Conservation (phyloP, 1,284 basidiomycete genomes). For the Ustilago lituana region DNA sequence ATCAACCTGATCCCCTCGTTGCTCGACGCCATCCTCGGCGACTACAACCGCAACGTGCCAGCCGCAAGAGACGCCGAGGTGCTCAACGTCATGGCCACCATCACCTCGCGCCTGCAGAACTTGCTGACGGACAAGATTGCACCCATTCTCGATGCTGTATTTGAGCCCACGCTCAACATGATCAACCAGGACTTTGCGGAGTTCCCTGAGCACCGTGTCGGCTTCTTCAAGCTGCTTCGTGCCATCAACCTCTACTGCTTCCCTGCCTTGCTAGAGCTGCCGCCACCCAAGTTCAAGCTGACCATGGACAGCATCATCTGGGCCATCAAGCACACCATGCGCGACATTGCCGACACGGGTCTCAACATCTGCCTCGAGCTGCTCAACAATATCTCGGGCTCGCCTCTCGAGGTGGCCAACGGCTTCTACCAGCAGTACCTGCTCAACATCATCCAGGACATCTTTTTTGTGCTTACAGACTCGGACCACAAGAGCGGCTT, state of each 20-base stretch:
- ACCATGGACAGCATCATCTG: constrained; percentile 99
- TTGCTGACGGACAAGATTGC: constrained; percentile 90
- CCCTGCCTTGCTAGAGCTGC: constrained; percentile 89
- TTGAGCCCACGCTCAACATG: constrained; percentile 97
- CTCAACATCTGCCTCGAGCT: constrained; percentile 85
- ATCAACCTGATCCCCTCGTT: constrained; percentile 91
- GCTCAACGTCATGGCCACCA: constrained; percentile 97
- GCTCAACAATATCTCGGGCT: constrained; percentile 90
- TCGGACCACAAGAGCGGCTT: constrained; percentile 93
- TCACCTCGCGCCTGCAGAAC: constrained; percentile 71
- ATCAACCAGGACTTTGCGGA: constrained; percentile 99
- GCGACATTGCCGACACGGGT: constrained; percentile 96
- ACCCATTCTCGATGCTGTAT: constrained; percentile 94
- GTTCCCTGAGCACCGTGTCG: constrained; percentile 95
- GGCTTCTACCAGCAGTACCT: constrained; percentile 92
- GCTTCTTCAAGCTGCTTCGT: constrained; percentile 95
- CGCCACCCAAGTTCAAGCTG: constrained; percentile 93
- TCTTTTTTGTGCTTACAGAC: constrained; percentile 96
- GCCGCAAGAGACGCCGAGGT: constrained; percentile 96
- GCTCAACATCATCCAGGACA: constrained; percentile 91
- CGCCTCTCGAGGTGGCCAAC: constrained; percentile 80
- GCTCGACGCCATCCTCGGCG: constrained; percentile 94
- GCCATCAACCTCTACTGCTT: constrained; percentile 95
- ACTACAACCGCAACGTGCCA: constrained; percentile 94
- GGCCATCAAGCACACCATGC: constrained; percentile 99